Base-by-base conservation (phyloP, 352 stramenopile species). In the Phytophthora cactorum region DNA sequence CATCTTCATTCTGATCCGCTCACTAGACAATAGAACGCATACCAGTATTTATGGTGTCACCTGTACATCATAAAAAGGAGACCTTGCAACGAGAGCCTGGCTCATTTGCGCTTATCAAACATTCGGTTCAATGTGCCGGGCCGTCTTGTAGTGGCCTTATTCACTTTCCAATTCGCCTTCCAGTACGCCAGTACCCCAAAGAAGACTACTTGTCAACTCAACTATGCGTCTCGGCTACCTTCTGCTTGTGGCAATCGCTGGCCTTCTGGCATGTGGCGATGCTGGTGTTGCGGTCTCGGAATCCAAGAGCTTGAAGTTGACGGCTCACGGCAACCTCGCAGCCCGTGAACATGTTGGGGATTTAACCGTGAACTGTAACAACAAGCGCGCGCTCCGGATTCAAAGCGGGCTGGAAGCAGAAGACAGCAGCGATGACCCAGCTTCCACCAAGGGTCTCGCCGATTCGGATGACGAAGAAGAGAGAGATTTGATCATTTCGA, bases 381-480 rank as follows among this genome's bases (percentile, higher is more conserved):
- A 10, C 47, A 55, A 44, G 15, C 17, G 63, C 34, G 9, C 34
- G 9, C 34, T 39, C 34, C 34, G 34, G 34, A 3, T 39, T 39
- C 5, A 55, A 14, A 9, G 51, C 32, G 31, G 22, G 11, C 6
- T 17, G 15, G 32, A 49, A 12, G 28, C 46, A 22, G 41, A 60
- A 9, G 59, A 66, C 8, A 52, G 39, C 28, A 59, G 52, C 9
- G 54, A 64, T 22, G 47, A 70, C 12, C 6, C 9, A 12, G 34
- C 34, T 9, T 39, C 34, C 5, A 12, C 6, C 9, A 8, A 5
- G 1, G 15, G 7, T 25, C n/a, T n/a, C n/a, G n/a, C n/a, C n/a
- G n/a, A n/a, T n/a, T n/a, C n/a, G 7, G 34, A 55, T 12, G 52
- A 58, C 27, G 60, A 69, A 8, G 62, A 62, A 51, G 59, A 68